Percentiles rank a stretch among this genome's conserved stretches.
Conservation (phyloP, 306 rosid genomes). For the Hylodesmum podocarpum region DNA sequence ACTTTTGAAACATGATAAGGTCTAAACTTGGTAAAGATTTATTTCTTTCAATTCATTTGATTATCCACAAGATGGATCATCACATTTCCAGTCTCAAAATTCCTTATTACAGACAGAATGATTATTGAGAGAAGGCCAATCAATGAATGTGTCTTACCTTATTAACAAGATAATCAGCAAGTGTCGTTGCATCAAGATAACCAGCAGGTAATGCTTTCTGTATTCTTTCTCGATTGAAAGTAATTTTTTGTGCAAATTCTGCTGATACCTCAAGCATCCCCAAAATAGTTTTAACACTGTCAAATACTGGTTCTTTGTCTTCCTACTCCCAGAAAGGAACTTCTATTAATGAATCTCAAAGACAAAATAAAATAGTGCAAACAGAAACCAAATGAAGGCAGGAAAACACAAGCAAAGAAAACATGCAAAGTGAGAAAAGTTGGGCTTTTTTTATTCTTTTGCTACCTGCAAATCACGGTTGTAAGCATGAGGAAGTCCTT, state of each 20-base stretch:
- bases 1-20: neutral
- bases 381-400: slow-evolving; percentile 7
- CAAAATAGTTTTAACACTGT: slow-evolving; percentile 85
- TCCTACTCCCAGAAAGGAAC: slow-evolving; percentile 55
- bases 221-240: slow-evolving; percentile 79
- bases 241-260: slow-evolving; percentile 81
- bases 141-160: slow-evolving; percentile 54
- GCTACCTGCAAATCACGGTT: slow-evolving; percentile 96
- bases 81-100: slow-evolving; percentile 6
- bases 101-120: slow-evolving; percentile 8
- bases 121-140: slow-evolving; percentile 4
- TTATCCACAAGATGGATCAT: neutral
- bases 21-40: neutral
- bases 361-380: neutral
- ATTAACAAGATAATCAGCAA: slow-evolving; percentile 95
- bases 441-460: neutral
- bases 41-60: slow-evolving; percentile 1
- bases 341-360: neutral
- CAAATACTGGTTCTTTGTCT: slow-evolving; percentile 95
- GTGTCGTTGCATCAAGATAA: slow-evolving; percentile 97
- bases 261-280: slow-evolving; percentile 99
- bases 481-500: slow-evolving; percentile 98
- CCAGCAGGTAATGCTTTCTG: slow-evolving; percentile 88
- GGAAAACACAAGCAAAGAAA: neutral
- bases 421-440: slow-evolving; percentile 2